Base-by-base conservation (phyloP, 192 early-diverging fungal species). In the Phlyctochytrium planicorne region DNA sequence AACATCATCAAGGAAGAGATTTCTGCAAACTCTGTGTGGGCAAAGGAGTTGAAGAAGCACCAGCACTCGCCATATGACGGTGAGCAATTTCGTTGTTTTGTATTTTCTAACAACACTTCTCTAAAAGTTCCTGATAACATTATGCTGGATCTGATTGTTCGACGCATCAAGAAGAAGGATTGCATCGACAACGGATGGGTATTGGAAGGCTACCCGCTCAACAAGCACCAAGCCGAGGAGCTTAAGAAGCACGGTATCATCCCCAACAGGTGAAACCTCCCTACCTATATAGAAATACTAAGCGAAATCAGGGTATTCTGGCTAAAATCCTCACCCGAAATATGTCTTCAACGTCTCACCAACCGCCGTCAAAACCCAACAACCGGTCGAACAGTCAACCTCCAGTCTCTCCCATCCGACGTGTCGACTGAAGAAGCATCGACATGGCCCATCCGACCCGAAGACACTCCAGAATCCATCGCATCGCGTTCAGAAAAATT, bases 131-230 rank as follows among this genome's bases (percentile, higher is more conserved):
- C 82, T 23, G 73, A 79, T 23, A 70, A 75, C 33, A 31, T 74
- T 4, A 71, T 84, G 33, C 29, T 63, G 2, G 59, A 63, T 12
- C 33, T 85, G 33, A 78, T 79, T 12, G 30, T 69, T 30, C 52
- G 53, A 32, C 73, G 79, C 20, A 60, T 85, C 14, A 66, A 75
- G 57, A 3, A 53, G 34, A n/a, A 52, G 2, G 78, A 85, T 52
- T 82, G 80, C 66, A 32, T 67, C 4, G 69, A 81, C 50, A 55
- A 71, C 12, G 81, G 81, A 14, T 83, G 80, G 81, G 78, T 83
- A 2, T 68, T 85, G 3, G 78, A 85, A 30, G 81, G 81, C 34
- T 85, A 68, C 64, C 84, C 84, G 20, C 57, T 60, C 57, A 74
- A 72, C 1, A 33, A 37, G 4, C 40, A 62, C 0, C 76, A 85